Base-by-base conservation (phyloP, 2,329 filamentous ascomycete genomes). In the Arthroderma sp. region DNA sequence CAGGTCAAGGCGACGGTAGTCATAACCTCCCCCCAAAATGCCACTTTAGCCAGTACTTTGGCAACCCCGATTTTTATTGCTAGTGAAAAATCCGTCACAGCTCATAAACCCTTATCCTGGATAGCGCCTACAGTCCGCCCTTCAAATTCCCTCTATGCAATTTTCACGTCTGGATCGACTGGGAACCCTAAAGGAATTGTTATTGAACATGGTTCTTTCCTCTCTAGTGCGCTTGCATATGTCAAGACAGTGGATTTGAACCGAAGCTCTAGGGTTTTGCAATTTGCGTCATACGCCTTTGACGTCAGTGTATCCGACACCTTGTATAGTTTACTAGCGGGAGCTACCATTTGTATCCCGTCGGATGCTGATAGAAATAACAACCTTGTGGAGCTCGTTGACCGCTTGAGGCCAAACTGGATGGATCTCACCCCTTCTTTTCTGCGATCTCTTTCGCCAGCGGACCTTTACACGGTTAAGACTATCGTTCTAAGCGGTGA, bases 251-350 rank as follows among this genome's bases (percentile, higher is more conserved):
- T 80, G 7, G 68, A 72, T 31, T 54, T 77, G 82, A 38, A 70
- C 71, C n/a, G 64, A 68, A 0, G 66, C 71, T 62, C 66, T 6
- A 60, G 70, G 25, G 52, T 94, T 67, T 78, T 95, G 0, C 88
- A 95, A 66, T 94, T 94, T 68, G 88, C 89, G 2, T 84, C 88
- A 4, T 87, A 88, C 0, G 93, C 88, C 0, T 95, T 94, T 66
- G 89, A 95, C 69, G 88, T 94, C 2, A 93, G 87, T 0, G 83
- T 94, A 4, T 93, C 93, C 68, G 89, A 95, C 67, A 89, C 91
- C 4, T 93, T 94, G 13, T 58, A 43, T 9, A 57, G 56, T 15
- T 53, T 64, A 15, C 54, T 57, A 15, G 9, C 28, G n/a, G 74
- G 75, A 49, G 75, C 73, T 13, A 72, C 69, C 21, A 61, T 77